Percentiles rank a stretch among this genome's conserved stretches.
Evolutionary conservation across 2,329 filamentous ascomycete genomes (phyloP).

Genomic region (Colletotrichum magnum): DNA sequence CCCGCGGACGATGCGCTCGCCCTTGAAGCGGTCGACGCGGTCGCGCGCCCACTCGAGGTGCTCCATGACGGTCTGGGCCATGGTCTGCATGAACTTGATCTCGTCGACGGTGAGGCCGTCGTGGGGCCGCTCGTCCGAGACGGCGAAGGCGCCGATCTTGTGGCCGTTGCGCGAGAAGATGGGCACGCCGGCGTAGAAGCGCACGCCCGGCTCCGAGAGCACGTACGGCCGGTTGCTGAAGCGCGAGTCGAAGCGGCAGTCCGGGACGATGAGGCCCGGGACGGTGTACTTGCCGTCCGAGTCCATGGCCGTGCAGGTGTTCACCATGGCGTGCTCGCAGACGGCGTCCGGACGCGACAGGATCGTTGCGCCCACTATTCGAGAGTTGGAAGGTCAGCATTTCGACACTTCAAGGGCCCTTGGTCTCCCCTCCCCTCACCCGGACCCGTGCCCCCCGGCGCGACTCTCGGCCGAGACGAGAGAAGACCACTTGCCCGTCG

Average conservation of each 20-base stretch:
- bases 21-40: constrained; percentile 65
- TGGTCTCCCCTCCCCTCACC: background rate
- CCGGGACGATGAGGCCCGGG: constrained; percentile 48
- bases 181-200: constrained; percentile 65
- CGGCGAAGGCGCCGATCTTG: constrained; percentile 72
- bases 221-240: constrained; percentile 52
- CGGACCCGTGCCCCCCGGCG: background rate
- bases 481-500: background rate
- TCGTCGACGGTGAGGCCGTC: constrained; percentile 63
- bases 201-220: constrained; percentile 48
- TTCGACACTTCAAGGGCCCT: constrained; percentile 1
- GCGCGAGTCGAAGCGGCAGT: constrained; percentile 50
- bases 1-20: constrained; percentile 67
- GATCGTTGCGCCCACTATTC: constrained; percentile 42
- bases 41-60: constrained; percentile 71
- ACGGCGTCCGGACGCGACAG: constrained; percentile 51
- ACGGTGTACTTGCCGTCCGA: constrained; percentile 47
- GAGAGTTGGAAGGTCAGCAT: constrained; percentile 21
- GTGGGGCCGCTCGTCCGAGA: constrained; percentile 71
- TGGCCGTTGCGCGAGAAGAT: constrained; percentile 68
- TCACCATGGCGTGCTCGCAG: constrained; percentile 48
- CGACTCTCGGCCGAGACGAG: constrained; percentile 2
- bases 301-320: constrained; percentile 45
- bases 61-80: constrained; percentile 70
- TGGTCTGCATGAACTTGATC: constrained; percentile 68